Percentiles rank a stretch among this genome's conserved stretches.
Evolutionary conservation across 371 early-diverging fungal species (phyloP).

Genomic region (Mucor plumbeus): DNA sequence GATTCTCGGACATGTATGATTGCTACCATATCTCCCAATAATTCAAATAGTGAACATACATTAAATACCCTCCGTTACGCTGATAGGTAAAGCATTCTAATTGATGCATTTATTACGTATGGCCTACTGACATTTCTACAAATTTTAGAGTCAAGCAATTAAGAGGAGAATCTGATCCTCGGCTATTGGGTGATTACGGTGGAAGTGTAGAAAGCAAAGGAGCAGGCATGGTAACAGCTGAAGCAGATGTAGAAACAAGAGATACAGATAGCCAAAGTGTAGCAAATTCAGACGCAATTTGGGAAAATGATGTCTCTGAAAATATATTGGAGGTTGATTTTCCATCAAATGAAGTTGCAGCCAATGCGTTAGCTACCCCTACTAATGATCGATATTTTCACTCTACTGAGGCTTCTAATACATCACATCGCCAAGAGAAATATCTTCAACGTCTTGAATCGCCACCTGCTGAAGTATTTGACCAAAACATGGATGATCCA

Average conservation of each 20-base stretch:
- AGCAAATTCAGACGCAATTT: constrained; percentile 25
- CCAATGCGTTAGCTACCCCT: constrained; percentile 43
- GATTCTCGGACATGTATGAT: constrained; percentile 97
- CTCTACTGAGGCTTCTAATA: neutral
- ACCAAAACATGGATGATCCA: constrained; percentile 2
- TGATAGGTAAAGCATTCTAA: constrained; percentile 63
- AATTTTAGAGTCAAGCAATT: constrained; percentile 40
- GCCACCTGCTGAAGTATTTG: constrained; percentile 41
- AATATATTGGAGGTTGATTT: constrained; percentile 50
- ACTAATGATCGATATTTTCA: constrained; percentile 28
- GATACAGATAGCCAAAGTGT: constrained; percentile 7
- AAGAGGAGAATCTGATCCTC: constrained; percentile 49
- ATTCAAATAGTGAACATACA: constrained; percentile 94
- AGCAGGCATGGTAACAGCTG: neutral
- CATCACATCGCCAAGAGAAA: constrained; percentile 33
- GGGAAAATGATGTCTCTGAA: constrained; percentile 44
- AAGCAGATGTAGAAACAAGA: neutral
- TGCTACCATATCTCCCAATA: constrained; percentile 95
- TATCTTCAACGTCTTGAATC: constrained; percentile 43
- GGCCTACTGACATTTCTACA: neutral
- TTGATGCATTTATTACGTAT: neutral
- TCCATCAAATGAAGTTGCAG: constrained; percentile 31
- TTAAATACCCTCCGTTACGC: constrained; percentile 99
- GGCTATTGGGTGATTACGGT: constrained; percentile 18
- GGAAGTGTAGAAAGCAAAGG: neutral